These are phyloP conservation scores for Trypanosoma platydactyli DNA, from an alignment of 208 protist genomes.

Conservation along the genomic window DNA sequence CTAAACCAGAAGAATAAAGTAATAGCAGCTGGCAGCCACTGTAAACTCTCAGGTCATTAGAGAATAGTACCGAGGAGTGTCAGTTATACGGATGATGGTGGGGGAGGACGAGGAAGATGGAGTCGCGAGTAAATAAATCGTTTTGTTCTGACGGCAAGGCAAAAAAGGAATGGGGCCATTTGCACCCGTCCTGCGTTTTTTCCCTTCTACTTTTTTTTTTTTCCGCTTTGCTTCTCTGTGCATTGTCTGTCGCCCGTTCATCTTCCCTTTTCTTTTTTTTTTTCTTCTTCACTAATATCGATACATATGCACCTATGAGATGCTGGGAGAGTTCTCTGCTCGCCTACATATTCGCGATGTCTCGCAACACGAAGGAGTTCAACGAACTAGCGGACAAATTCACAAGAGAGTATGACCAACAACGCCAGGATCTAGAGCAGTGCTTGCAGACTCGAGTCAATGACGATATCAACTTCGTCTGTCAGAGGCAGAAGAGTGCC, in stretches of 20 bases:
- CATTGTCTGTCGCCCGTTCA: not conserved
- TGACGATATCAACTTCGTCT: slow-evolving; percentile 88
- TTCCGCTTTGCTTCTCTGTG: not conserved
- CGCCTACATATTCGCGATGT: slow-evolving; percentile 35
- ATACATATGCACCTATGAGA: not conserved
- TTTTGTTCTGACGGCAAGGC: not conserved
- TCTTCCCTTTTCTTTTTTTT: no score
- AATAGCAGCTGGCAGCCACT: no score
- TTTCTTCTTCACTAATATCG: not conserved
- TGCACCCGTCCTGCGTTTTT: no score
- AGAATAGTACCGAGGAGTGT: not conserved
- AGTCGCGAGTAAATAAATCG: no score
- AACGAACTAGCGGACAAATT: slow-evolving; percentile 73
- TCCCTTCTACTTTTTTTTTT: slow-evolving; percentile 3
- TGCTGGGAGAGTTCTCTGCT: not conserved
- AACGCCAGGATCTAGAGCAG: slow-evolving; percentile 60
- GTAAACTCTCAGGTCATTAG: no score
- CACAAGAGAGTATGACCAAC: slow-evolving; percentile 46
- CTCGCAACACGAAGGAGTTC: slow-evolving; percentile 83
- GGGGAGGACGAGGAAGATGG: no score
- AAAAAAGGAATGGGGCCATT: not conserved
- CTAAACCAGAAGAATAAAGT: slow-evolving; percentile 13
- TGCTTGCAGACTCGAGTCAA: slow-evolving; percentile 80
- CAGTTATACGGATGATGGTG: not conserved
- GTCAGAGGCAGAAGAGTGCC: slow-evolving; percentile 68